A percentile compares a stretch with the other conserved stretches of the same genome.
Evolutionary conservation across 495 filamentous ascomycete species (phyloP).

Genomic region (Usnea hakonensis): DNA sequence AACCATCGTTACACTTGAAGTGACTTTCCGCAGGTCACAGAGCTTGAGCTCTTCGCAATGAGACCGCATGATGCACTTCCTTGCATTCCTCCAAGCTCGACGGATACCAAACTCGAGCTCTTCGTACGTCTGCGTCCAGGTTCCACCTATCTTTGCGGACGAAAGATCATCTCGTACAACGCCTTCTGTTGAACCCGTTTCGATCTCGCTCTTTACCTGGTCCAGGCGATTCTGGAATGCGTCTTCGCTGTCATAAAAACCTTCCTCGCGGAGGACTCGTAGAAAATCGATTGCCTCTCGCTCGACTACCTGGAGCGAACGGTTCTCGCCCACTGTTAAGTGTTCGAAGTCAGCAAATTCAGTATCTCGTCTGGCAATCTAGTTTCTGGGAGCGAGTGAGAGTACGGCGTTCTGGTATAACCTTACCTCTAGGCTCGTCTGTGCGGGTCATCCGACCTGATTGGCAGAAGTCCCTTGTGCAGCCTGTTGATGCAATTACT

Average conservation of each 20-base stretch:
- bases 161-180: conserved; percentile 10
- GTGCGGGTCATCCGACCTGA: conserved; percentile 25
- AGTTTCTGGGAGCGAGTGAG: neutral
- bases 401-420: neutral
- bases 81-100: conserved; percentile 26
- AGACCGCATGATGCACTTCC: conserved; percentile 29
- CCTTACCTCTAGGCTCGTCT: conserved; percentile 20
- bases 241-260: conserved; percentile 19
- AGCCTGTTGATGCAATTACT: conserved; percentile 25
- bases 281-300: conserved; percentile 24
- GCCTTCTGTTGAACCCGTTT: conserved; percentile 7
- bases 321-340: conserved; percentile 21
- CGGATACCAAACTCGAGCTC: conserved; percentile 26
- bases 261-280: conserved; percentile 17
- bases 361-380: neutral
- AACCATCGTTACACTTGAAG: conserved; percentile 24
- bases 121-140: conserved; percentile 22
- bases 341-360: neutral
- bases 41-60: conserved; percentile 25
- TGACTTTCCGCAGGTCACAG: conserved; percentile 24
- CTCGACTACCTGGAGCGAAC: conserved; percentile 20
- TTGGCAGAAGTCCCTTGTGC: conserved; percentile 27
- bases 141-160: conserved; percentile 9
- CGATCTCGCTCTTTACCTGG: conserved; percentile 19
- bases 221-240: conserved; percentile 15